A percentile compares a stretch with the other conserved stretches of the same genome.
Conservation (phyloP, 345 rosid genomes). For the Aethionema arabicum region DNA sequence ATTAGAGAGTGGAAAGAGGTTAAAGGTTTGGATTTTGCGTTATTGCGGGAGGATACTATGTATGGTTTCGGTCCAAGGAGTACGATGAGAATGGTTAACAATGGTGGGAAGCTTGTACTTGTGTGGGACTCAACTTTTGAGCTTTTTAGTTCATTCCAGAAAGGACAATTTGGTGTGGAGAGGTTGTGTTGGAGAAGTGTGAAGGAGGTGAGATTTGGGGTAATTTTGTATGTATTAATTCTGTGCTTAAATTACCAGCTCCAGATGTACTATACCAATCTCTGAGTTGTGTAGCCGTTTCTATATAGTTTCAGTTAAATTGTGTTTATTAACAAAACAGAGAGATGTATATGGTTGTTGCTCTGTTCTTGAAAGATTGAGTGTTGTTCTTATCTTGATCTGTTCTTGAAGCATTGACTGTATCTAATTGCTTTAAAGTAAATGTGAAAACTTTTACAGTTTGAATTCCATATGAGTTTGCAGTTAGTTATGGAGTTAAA, state of each 20-base stretch:
- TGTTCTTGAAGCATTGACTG: conserved; percentile 1
- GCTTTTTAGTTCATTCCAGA: background rate
- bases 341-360: background rate
- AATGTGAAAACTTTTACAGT: background rate
- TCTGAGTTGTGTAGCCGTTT: background rate
- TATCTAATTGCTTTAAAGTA: background rate
- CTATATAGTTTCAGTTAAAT: background rate
- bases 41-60: background rate
- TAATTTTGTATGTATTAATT: background rate
- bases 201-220: conserved; percentile 8
- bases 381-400: too few relatives aligned
- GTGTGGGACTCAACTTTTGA: background rate
- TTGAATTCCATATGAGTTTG: background rate
- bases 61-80: background rate
- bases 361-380: conserved; percentile 12
- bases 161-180: background rate
- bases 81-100: background rate
- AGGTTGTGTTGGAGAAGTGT: background rate
- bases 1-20: conserved; percentile 4
- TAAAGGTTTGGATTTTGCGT: background rate
- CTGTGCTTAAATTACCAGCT: background rate
- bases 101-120: conserved; percentile 11
- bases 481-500: background rate
- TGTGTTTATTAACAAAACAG: too few relatives aligned
- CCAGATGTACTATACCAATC: too few relatives aligned